Base-by-base conservation (phyloP, 2,329 filamentous ascomycete species). In the Ceratocystiopsis minuta region DNA sequence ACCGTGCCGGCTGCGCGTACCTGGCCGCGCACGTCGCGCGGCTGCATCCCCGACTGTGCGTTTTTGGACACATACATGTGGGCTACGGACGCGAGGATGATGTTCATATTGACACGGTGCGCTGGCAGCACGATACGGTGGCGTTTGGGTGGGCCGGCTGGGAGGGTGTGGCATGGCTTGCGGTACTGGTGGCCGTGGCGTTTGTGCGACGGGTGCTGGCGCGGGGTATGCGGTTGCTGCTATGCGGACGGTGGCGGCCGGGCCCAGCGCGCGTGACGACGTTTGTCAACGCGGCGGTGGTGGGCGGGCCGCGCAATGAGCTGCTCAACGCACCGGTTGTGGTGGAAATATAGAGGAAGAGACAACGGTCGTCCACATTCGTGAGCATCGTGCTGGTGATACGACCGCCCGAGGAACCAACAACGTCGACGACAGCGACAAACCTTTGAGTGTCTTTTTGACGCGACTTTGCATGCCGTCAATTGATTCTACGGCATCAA, bases 51-150 rank as follows among this genome's bases (percentile, higher is more conserved):
- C 42, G 45, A 6, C 44, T 54, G 10, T 16, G 34, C 16, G 48
- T 53, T 1, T 53, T 53, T 45, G 52, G 52, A 2, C 51, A 54
- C 20, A 53, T 55, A 31, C 51, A 54, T 33, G 49, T 42, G 4
- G 44, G 41, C 5, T 49, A 50, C 34, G 50, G 51, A 2, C 46
- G 49, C 6, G 48, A 55, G 36, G 47, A 51, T 36, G 45, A 50
- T 1, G 44, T 40, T 12, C 4, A 4, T 4, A 14, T 52, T 2
- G 48, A 53, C 37, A 15, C 37, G 2, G 46, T 49, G 31, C 48
- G 45, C 36, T 39, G 46, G 40, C 16, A 20, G 9, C 42, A 52
- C 32, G 50, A 54, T n/a, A 37, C 44, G 14, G 42, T 52, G 2
- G 38, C 46, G 41, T 44, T 39, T 3, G 51, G 51, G 1, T 52